Base-by-base conservation (phyloP, 1,284 basidiomycete genomes). In the Retiboletus flavoniger region DNA sequence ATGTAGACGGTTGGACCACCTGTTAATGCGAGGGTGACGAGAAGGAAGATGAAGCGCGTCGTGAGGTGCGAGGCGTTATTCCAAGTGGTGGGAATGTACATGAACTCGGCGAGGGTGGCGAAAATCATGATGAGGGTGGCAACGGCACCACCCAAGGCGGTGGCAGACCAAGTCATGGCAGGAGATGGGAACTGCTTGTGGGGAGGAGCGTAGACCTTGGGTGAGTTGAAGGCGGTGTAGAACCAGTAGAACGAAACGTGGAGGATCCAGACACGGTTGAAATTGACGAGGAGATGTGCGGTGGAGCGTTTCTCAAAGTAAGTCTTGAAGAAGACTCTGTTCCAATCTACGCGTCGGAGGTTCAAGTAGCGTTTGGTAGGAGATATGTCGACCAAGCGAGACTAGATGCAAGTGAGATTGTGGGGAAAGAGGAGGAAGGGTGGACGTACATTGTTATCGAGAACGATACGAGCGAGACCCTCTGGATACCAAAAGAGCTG, bases 401-500 rank as follows among this genome's bases (percentile, higher is more conserved):
- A 90, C 86, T 93, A 59, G 10, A 60, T n/a, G 16, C 38, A 29
- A 49, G 31, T 67, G 50, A 55, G 53, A 17, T 41, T 38, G 5
- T 8, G 43, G 19, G 17, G 11, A 42, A 31, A 35, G 28, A 38
- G 8, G 44, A 7, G 1, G 10, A 31, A 0, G 47, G n/a, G 26
- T 1, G 8, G 16, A 75, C 83, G 51, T 64, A 91, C 91, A 67
- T 91, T 90, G 73, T 98, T 95, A 50, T 80, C 82, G 32, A 99
- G 80, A 11, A 93, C 83, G 64, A 99, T 98, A 64, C 93, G 87
- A 5, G 92, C 90, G 59, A 99, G 83, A 51, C 96, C 96, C 73
- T 99, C 97, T 7, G 97, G 97, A 72, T 99, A 99, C 96, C 96
- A 99, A 77, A 99, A 99, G 21, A 99, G 78, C 72, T 99, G 97